phyloP scores from a whole-genome alignment of 176 grass and related monocot species.

The Avena eriantha region DNA sequence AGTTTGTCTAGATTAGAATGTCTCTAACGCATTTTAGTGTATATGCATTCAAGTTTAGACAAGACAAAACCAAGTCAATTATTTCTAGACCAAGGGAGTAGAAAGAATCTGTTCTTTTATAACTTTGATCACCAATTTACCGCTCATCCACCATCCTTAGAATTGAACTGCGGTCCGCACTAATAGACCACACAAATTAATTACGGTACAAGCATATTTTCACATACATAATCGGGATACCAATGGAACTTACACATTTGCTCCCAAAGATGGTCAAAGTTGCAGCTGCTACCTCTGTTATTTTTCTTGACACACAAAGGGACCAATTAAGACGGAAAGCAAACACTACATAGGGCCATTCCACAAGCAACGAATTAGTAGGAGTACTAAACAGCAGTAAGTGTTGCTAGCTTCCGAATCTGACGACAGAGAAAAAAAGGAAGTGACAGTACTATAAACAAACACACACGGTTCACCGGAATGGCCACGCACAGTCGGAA shows the following conservation, averaged over 20 bases:
- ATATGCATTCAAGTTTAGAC: no score
- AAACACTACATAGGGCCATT: background rate
- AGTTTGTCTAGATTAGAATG: no score
- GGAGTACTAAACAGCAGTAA: background rate
- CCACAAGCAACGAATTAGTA: background rate
- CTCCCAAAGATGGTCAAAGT: background rate
- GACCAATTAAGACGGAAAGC: background rate
- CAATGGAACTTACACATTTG: background rate
- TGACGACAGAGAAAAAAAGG: background rate
- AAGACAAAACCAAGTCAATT: no score
- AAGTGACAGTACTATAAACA: slow-evolving; percentile 29
- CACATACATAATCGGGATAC: background rate
- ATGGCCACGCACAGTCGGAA: background rate
- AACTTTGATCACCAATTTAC: no score
- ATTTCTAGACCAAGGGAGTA: no score
- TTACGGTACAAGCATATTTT: no score
- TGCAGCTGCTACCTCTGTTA: background rate
- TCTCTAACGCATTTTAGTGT: no score
- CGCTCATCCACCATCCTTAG: no score
- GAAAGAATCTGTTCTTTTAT: no score
- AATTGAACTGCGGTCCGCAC: no score
- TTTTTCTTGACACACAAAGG: background rate
- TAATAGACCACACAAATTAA: no score
- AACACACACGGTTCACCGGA: background rate
- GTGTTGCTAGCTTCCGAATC: slow-evolving; percentile 7